Evolutionary conservation across 2,329 filamentous ascomycete species (phyloP), one percentile per base, ranked within the genome.

Genomic region (Colletotrichum phormii): DNA sequence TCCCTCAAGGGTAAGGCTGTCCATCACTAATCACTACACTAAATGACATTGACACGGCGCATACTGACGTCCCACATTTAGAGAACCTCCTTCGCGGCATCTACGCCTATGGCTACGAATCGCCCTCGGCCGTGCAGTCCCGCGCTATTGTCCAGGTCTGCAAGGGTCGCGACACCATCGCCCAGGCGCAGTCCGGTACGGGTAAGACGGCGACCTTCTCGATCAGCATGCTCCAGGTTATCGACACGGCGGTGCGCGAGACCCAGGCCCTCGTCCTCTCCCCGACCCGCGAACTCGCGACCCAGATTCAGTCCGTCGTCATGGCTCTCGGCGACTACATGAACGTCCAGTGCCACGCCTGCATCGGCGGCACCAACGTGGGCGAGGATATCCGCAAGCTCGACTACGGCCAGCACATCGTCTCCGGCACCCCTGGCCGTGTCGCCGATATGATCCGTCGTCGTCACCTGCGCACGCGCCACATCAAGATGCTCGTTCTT

Each of bases 311-410:
- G 85, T 98, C 95, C 46, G 97, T 99, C 72, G 94, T 99, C 78
- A 97, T 98, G 92, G 97, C 97, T n/a, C 90, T 99, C n/a, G 97
- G 97, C 76, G 97, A 99, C 84, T 99, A 98, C 88, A 98, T 99
- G 97, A 98, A 98, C 81, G 95, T 99, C 4, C 95, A 99, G 85
- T 99, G 97, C 86, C 97, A 99, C 80, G 96, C 97, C 72, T 99
- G 97, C 84, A 98, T 99, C 79, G 97, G 97, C 77, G 97, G 97
- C 73, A 99, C 97, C 77, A 98, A 98, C 80, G 95, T 99, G 49
- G 95, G 97, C 78, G 97, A 98, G 82, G 97, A 99, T 81, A 99
- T 99, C 78, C 93, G 94, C 82, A 97, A 97, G 86, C 94, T 99
- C 74, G 95, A 98, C 82, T 97, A 98, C 79, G 97, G 97, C 75